These are phyloP conservation scores for Teratosphaeria viscida DNA, from an alignment of 2,329 filamentous ascomycete species.

Conservation along the genomic window DNA sequence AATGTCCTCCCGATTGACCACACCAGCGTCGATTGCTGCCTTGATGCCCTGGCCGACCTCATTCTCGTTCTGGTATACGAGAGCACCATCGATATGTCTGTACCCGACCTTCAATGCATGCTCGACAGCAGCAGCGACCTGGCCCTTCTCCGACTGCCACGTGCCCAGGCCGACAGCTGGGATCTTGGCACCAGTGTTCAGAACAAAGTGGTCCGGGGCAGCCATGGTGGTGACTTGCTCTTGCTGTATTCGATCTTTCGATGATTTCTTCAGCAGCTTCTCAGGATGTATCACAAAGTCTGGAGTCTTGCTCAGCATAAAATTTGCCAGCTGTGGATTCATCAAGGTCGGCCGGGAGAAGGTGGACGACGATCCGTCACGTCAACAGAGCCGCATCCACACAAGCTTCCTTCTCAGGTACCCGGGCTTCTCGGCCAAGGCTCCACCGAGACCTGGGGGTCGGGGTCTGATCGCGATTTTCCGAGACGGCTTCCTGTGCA, in stretches of 20 bases:
- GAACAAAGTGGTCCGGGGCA: slow-evolving; percentile 21
- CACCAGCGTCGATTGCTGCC: slow-evolving; percentile 56
- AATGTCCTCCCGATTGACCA: slow-evolving; percentile 62
- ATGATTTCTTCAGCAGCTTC: slow-evolving; percentile 10
- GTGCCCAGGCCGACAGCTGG: slow-evolving; percentile 30
- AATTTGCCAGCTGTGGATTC: slow-evolving; percentile 23
- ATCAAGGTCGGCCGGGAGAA: slow-evolving; percentile 5
- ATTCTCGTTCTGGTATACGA: slow-evolving; percentile 71
- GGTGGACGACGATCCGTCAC: background rate
- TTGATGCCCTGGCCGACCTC: slow-evolving; percentile 71
- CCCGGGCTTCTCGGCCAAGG: background rate
- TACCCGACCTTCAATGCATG: slow-evolving; percentile 41
- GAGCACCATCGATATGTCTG: slow-evolving; percentile 57
- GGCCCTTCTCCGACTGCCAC: slow-evolving; percentile 32
- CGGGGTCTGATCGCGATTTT: background rate
- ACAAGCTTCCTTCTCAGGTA: background rate
- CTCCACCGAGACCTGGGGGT: background rate
- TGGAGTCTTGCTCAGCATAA: slow-evolving; percentile 20
- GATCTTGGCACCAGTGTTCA: slow-evolving; percentile 30
- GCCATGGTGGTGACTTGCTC: slow-evolving; percentile 9
- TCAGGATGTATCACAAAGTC: slow-evolving; percentile 18
- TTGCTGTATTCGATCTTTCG: slow-evolving; percentile 10
- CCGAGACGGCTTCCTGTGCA: background rate
- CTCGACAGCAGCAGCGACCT: slow-evolving; percentile 38
- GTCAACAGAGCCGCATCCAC: background rate